Conservation (phyloP, 306 rosid species). For the Sicyos baderoa region DNA sequence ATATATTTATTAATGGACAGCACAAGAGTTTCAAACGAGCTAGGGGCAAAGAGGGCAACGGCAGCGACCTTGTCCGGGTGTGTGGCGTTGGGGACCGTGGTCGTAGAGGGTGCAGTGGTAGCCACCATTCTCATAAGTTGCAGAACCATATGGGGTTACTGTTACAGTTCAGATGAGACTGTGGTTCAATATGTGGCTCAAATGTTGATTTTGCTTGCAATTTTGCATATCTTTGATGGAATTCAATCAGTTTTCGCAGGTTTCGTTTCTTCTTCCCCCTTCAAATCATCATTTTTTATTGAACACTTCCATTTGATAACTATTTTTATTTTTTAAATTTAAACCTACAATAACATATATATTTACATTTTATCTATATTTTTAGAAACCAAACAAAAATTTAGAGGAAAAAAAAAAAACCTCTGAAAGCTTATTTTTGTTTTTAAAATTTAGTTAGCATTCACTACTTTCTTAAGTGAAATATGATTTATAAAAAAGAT, state of each 20-base stretch:
- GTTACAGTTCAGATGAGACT: conserved; percentile 34
- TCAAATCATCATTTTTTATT: too few species aligned
- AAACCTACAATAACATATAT: too few species aligned
- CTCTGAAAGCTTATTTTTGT: too few species aligned
- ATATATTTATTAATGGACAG: conserved; percentile 14
- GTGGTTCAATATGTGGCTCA: conserved; percentile 31
- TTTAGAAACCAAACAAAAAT: too few species aligned
- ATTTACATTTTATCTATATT: too few species aligned
- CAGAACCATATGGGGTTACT: conserved; percentile 35
- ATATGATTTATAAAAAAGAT: too few species aligned
- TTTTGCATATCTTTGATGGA: conserved; percentile 39
- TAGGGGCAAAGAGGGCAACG: conserved; percentile 33
- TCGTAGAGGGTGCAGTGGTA: conserved; percentile 23
- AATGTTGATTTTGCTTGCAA: conserved; percentile 30
- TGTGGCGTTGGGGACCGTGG: conserved; percentile 27
- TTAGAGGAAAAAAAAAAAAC: too few species aligned
- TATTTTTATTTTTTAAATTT: too few species aligned
- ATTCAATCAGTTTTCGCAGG: conserved; percentile 38
- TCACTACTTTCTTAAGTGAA: too few species aligned
- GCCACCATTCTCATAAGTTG: conserved; percentile 27
- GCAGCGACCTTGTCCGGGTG: conserved; percentile 25
- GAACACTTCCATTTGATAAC: too few species aligned
- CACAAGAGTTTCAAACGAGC: conserved; percentile 36
- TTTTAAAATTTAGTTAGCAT: too few species aligned
- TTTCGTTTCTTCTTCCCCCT: too few species aligned